These are phyloP conservation scores for Pyrenophora teres DNA, from an alignment of 2,329 filamentous ascomycete genomes.

Conservation along the genomic window DNA sequence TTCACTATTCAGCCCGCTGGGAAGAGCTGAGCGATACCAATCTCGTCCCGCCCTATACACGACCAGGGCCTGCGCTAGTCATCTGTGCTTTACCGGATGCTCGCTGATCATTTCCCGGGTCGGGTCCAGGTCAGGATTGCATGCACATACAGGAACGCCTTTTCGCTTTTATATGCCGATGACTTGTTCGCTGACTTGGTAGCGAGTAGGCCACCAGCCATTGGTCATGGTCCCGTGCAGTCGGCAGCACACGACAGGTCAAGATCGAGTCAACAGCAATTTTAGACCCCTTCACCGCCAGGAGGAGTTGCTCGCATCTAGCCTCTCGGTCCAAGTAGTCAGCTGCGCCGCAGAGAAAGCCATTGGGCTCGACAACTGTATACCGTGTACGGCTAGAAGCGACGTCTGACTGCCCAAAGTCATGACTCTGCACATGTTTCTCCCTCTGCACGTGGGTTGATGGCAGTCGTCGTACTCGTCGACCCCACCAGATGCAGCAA, in stretches of 20 bases:
- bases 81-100: background rate
- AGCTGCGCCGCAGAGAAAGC: constrained; percentile 5
- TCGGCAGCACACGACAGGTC: constrained; percentile 9
- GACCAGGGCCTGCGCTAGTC: background rate
- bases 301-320: constrained; percentile 17
- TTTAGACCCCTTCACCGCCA: constrained; percentile 8
- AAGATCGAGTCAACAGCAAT: constrained; percentile 3
- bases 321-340: constrained; percentile 19
- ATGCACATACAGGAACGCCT: background rate
- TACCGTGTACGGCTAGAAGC: constrained; percentile 2
- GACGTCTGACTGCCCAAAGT: background rate
- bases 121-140: background rate
- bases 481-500: too few species aligned
- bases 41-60: background rate
- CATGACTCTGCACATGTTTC: background rate
- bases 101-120: constrained; percentile 1
- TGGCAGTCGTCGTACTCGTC: too few species aligned
- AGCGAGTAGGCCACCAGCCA: too few species aligned
- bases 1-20: too few species aligned
- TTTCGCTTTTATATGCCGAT: background rate
- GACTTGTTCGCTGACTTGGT: too few species aligned
- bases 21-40: too few species aligned
- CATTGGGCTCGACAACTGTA: constrained; percentile 2
- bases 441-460: background rate
- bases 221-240: background rate